A percentile compares a stretch with the other conserved stretches of the same genome.
These are phyloP conservation scores for Spirogloea muscicola DNA, from an alignment of 139 green algal genomes.

Conservation along the genomic window DNA sequence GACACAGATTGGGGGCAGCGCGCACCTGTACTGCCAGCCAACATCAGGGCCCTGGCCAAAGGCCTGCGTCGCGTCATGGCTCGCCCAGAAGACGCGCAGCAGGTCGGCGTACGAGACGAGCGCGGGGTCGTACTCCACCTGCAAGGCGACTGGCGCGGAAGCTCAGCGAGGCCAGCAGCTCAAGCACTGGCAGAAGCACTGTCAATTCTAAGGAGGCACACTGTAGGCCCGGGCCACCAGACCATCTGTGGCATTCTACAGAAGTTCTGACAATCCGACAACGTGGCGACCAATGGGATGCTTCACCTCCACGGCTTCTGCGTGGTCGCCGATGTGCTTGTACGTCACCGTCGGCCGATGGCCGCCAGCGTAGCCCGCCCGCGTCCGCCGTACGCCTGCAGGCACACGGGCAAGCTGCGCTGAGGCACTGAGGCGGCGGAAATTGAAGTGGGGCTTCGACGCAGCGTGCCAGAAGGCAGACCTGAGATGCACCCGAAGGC, in stretches of 20 bases:
- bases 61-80: slow-evolving; percentile 54
- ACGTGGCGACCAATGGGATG: too few relatives aligned
- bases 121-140: slow-evolving; percentile 53
- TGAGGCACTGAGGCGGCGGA: too few relatives aligned
- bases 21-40: not conserved
- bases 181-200: too few relatives aligned
- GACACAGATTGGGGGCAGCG: too few relatives aligned
- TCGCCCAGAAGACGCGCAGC: slow-evolving; percentile 55
- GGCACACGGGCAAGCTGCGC: too few relatives aligned
- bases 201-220: too few relatives aligned
- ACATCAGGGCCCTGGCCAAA: not conserved
- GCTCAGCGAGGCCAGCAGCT: slow-evolving; percentile 67
- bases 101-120: slow-evolving; percentile 48
- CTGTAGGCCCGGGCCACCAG: too few relatives aligned
- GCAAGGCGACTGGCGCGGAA: too few relatives aligned
- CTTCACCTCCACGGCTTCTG: not conserved
- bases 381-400: not conserved
- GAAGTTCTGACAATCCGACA: too few relatives aligned
- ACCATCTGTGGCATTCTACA: too few relatives aligned
- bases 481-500: not conserved
- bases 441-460: too few relatives aligned
- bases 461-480: too few relatives aligned
- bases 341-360: not conserved
- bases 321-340: not conserved
- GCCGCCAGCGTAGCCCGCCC: not conserved